phyloP scores from a whole-genome alignment of 331 rosid species.

The Dryas integrifolia region DNA sequence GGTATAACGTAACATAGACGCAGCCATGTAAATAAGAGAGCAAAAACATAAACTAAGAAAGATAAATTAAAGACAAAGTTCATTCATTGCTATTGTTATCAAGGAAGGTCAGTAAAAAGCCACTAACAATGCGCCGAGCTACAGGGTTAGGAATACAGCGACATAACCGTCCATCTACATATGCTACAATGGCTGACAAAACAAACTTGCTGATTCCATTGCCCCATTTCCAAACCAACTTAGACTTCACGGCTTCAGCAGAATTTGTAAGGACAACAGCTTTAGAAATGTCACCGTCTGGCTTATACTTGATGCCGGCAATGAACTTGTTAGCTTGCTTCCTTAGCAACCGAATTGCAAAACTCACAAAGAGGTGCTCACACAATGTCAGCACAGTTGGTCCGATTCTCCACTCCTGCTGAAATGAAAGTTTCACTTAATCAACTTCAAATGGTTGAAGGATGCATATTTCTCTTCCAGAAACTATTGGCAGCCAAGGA shows the following conservation, averaged over 20 bases:
- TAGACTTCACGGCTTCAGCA: conserved; percentile 30
- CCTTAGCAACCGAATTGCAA: conserved; percentile 74
- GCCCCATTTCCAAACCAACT: conserved; percentile 65
- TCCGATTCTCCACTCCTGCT: conserved; percentile 81
- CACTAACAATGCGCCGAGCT: conserved; percentile 80
- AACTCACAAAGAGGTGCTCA: conserved; percentile 89
- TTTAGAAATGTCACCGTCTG: conserved; percentile 23
- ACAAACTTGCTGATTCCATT: conserved; percentile 63
- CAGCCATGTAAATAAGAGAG: background rate
- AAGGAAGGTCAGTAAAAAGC: conserved; percentile 70
- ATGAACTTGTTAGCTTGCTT: conserved; percentile 55
- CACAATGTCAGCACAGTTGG: conserved; percentile 72
- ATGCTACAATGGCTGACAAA: conserved; percentile 76
- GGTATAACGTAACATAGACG: too few relatives aligned
- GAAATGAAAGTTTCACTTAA: conserved; percentile 9
- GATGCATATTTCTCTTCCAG: background rate
- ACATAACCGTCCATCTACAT: conserved; percentile 79
- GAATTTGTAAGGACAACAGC: conserved; percentile 29
- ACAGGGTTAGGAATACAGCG: conserved; percentile 82
- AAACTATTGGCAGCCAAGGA: background rate
- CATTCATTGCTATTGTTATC: conserved; percentile 48
- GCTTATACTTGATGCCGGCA: conserved; percentile 39
- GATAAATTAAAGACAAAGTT: background rate
- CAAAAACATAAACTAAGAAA: background rate
- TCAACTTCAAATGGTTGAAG: conserved; percentile 15